Conservation (phyloP, 2,329 filamentous ascomycete species). For the Fusarium xylarioides region DNA sequence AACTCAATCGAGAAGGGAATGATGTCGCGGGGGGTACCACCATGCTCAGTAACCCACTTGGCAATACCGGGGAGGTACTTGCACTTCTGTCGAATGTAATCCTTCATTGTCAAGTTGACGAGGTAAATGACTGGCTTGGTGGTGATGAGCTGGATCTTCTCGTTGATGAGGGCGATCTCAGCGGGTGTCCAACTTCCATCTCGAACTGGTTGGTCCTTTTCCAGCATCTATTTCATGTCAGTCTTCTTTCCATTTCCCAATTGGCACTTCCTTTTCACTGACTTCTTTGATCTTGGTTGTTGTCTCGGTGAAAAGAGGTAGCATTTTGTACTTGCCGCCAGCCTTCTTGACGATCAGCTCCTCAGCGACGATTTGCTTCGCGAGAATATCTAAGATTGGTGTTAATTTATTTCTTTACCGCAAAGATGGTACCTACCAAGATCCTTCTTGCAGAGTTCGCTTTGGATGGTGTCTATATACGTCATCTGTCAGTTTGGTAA, state of each 20-base stretch:
- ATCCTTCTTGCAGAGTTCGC: slow-evolving; percentile 51
- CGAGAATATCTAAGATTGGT: slow-evolving; percentile 47
- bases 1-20: slow-evolving; percentile 57
- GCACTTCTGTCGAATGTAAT: slow-evolving; percentile 57
- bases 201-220: slow-evolving; percentile 52
- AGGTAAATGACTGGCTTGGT: slow-evolving; percentile 57
- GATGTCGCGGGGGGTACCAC: slow-evolving; percentile 52
- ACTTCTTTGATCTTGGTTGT: slow-evolving; percentile 51
- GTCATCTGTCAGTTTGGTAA: neutral
- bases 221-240: slow-evolving; percentile 46
- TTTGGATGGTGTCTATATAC: slow-evolving; percentile 38
- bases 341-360: slow-evolving; percentile 53
- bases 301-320: slow-evolving; percentile 55
- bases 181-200: slow-evolving; percentile 55
- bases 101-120: slow-evolving; percentile 58
- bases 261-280: neutral
- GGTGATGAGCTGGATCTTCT: slow-evolving; percentile 56
- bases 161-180: slow-evolving; percentile 56
- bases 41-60: slow-evolving; percentile 57
- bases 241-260: neutral
- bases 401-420: neutral
- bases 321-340: slow-evolving; percentile 57
- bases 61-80: slow-evolving; percentile 56
- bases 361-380: slow-evolving; percentile 51
- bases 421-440: slow-evolving; percentile 24